Base-by-base conservation (phyloP, 208 protist species). In the Trypanosoma brucei region DNA sequence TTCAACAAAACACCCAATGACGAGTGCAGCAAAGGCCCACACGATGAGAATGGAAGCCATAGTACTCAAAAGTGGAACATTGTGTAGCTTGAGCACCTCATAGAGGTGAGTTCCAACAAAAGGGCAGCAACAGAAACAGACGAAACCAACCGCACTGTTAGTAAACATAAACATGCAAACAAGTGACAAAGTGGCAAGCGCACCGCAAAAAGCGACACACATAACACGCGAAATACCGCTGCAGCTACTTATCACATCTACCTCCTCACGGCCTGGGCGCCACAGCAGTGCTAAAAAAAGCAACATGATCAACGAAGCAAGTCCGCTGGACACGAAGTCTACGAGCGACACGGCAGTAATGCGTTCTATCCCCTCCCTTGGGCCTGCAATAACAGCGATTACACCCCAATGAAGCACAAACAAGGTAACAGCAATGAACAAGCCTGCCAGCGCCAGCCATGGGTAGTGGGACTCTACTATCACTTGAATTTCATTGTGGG, bases 351-450 rank as follows among this genome's bases (percentile, higher is more conserved):
- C 52, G 36, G 52, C 57, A n/a, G 45, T 59, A 51, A 67, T 33
- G 31, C 65, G 63, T 44, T 59, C 52, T 2, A 14, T 40, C 14
- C 1, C 22, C 8, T 38, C 37, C 2, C 42, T 67, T 8, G 52
- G 38, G 4, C 35, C 11, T n/a, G 44, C 55, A n/a, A 51, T 58
- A 2, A 50, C 8, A n/a, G 34, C 31, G 11, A 71, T 60, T 50
- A 66, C 59, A 22, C 39, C 30, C 70, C 70, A 76, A 33, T 59
- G 49, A 37, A 76, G 40, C n/a, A 71, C 70, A 67, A 76, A 76
- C n/a, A 71, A 76, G 3, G 55, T 52, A 36, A 33, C 55, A 9
- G 64, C 56, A 35, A 70, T 30, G 3, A 71, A 0, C 7, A 64
- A 36, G 13, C 62, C 54, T 5, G 64, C n/a, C 48, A 70, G 61